These are phyloP conservation scores for Colletotrichum camelliae DNA, from an alignment of 2,329 filamentous ascomycete genomes.

Conservation along the genomic window DNA sequence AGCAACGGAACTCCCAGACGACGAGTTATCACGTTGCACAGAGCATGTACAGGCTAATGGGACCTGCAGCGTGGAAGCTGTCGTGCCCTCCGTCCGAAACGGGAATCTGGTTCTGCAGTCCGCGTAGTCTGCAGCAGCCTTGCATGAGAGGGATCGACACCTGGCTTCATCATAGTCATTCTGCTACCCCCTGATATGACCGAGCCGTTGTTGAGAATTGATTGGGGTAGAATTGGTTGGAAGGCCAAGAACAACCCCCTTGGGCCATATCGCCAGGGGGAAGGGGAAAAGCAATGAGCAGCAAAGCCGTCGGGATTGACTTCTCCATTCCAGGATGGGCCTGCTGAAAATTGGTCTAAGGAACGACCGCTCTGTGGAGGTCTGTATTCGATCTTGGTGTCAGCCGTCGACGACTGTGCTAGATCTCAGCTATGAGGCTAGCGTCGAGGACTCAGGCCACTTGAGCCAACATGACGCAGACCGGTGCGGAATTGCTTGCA, in stretches of 20 bases:
- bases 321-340: background rate
- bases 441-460: background rate
- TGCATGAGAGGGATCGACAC: constrained; percentile 4
- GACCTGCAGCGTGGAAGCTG: background rate
- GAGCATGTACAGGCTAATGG: background rate
- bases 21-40: background rate
- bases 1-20: background rate
- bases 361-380: background rate
- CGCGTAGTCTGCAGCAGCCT: background rate
- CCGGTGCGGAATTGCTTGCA: background rate
- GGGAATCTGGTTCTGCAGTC: background rate
- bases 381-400: background rate
- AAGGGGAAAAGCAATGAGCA: background rate
- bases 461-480: background rate
- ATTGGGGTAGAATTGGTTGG: background rate
- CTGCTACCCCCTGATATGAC: background rate
- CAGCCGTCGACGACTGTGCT: background rate
- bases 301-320: background rate
- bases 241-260: background rate
- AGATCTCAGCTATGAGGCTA: background rate
- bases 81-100: background rate
- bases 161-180: background rate
- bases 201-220: background rate
- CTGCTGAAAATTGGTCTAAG: background rate
- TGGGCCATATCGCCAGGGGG: background rate